phyloP scores from a whole-genome alignment of 129 eudicot species.

The Escallonia rubra region DNA sequence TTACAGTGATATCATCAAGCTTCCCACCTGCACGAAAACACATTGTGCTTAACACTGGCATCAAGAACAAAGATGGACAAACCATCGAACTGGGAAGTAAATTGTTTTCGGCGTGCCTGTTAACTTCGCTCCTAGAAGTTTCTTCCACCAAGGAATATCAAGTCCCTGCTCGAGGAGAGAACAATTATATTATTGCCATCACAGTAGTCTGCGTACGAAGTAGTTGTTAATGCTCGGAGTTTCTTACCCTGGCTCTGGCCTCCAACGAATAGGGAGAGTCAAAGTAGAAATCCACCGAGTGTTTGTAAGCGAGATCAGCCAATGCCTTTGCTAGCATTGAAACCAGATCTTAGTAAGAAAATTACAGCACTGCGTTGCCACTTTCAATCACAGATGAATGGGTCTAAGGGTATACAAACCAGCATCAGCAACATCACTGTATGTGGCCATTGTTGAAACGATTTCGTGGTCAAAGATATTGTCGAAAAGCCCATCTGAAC shows the following conservation, averaged over 20 bases:
- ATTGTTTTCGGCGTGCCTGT: conserved; percentile 54
- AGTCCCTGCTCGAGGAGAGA: conserved; percentile 47
- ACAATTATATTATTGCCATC: conserved; percentile 10
- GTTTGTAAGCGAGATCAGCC: conserved; percentile 80
- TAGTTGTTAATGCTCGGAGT: not conserved
- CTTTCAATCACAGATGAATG: not conserved
- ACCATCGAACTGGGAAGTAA: no score
- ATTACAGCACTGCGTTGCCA: not conserved
- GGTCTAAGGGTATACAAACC: conserved; percentile 38
- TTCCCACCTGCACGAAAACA: conserved; percentile 65
- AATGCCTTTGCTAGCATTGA: conserved; percentile 80
- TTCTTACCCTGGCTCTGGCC: conserved; percentile 68
- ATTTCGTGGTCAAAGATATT: conserved; percentile 78
- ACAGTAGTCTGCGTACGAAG: not conserved
- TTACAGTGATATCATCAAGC: conserved; percentile 89
- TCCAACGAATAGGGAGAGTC: conserved; percentile 85
- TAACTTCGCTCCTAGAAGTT: conserved; percentile 66
- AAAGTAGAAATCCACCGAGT: conserved; percentile 59
- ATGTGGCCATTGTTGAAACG: conserved; percentile 39
- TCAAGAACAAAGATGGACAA: not conserved
- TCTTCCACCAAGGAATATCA: conserved; percentile 88
- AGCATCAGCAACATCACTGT: conserved; percentile 48
- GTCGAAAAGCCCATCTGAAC: conserved; percentile 96
- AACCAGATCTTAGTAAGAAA: conserved; percentile 14
- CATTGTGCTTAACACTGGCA: not conserved